Evolutionary conservation across 306 rosid species (phyloP).

Genomic region (Cucurbita ficifolia): DNA sequence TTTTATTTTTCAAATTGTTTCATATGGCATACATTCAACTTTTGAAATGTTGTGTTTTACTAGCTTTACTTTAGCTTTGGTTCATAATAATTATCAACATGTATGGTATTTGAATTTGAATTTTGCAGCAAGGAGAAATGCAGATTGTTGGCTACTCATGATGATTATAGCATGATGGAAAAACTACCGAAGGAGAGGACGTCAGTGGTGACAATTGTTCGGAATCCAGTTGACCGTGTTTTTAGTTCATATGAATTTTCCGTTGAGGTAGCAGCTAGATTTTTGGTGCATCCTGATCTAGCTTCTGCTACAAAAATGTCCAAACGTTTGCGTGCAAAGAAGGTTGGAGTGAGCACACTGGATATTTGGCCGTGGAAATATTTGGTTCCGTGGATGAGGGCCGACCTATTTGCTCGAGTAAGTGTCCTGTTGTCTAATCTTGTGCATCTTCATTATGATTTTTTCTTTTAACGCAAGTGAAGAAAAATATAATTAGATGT

Average conservation of each 20-base stretch:
- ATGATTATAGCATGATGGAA: conserved; percentile 79
- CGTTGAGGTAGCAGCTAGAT: conserved; percentile 93
- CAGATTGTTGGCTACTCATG: conserved; percentile 79
- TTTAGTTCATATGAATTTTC: conserved; percentile 89
- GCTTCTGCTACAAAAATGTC: conserved; percentile 73
- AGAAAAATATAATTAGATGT: neutral
- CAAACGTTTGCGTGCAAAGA: conserved; percentile 35
- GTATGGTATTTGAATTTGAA: conserved; percentile 2
- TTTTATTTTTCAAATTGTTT: neutral
- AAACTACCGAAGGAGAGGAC: conserved; percentile 82
- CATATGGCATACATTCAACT: neutral
- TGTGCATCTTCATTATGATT: conserved; percentile 11
- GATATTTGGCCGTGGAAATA: conserved; percentile 99
- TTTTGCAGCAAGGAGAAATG: conserved; percentile 51
- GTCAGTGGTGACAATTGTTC: conserved; percentile 86
- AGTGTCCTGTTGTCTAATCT: neutral
- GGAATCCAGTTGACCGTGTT: conserved; percentile 86
- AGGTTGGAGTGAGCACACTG: conserved; percentile 72
- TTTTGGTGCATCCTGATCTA: conserved; percentile 91
- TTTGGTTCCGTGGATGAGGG: conserved; percentile 95
- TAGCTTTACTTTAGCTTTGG: neutral
- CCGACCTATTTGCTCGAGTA: conserved; percentile 83
- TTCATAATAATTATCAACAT: neutral
- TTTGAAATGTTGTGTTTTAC: neutral
- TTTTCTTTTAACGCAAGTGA: neutral